phyloP scores from a whole-genome alignment of 768 basidiomycete species.

The Amanita inopinata region DNA sequence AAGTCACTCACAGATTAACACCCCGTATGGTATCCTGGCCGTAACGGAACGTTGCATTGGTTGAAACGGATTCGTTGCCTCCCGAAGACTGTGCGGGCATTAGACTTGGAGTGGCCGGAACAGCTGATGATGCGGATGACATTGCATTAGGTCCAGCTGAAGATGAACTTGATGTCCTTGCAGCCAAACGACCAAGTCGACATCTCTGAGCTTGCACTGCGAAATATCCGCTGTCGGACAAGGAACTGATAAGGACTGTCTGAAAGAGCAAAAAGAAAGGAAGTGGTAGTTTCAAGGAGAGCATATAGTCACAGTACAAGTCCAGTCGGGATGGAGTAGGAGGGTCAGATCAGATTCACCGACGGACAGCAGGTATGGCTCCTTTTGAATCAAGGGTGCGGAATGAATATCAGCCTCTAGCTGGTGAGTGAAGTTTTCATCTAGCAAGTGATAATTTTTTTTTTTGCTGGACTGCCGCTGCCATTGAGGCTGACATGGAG shows the following conservation, averaged over 20 bases:
- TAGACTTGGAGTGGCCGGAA: neutral
- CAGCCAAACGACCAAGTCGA: constrained; percentile 1
- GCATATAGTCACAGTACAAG: no score
- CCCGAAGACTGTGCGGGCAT: neutral
- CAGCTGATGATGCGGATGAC: neutral
- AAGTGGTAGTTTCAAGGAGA: no score
- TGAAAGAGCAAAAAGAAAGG: constrained; percentile 2
- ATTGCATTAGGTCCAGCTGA: no score
- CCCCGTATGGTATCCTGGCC: constrained; percentile 34
- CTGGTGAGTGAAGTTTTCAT: neutral
- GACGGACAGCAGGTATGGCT: no score
- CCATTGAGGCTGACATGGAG: no score
- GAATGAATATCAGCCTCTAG: no score
- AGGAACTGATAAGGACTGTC: neutral
- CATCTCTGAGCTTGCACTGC: constrained; percentile 5
- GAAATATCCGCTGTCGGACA: constrained; percentile 3
- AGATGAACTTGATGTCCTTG: neutral
- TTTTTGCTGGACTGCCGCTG: no score
- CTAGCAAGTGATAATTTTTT: no score
- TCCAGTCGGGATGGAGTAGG: no score
- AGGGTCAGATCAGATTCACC: neutral
- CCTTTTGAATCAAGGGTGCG: no score
- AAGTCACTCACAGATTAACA: constrained; percentile 52
- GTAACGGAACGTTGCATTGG: constrained; percentile 3
- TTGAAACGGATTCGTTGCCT: neutral